phyloP scores from a whole-genome alignment of 2,329 filamentous ascomycete species.

The Didymella exigua region DNA sequence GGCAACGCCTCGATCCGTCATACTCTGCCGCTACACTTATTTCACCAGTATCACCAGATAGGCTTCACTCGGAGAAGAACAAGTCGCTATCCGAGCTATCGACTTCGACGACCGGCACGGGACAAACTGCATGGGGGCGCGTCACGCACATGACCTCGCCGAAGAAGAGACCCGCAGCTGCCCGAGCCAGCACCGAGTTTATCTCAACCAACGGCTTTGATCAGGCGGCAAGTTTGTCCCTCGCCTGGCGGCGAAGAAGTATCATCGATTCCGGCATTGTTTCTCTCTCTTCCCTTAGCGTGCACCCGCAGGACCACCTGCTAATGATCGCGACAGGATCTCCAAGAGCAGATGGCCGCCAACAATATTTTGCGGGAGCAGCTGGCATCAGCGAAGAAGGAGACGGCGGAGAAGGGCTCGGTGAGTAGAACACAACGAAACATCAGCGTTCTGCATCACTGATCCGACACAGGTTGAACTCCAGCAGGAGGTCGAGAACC shows the following conservation, averaged over 20 bases:
- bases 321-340: constrained; percentile 36
- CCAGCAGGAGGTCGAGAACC: constrained; percentile 64
- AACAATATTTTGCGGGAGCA: constrained; percentile 36
- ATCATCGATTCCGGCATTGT: constrained; percentile 28
- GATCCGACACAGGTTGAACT: constrained; percentile 34
- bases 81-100: constrained; percentile 31
- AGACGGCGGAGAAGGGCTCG: constrained; percentile 45
- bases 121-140: constrained; percentile 33
- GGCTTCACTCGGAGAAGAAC: constrained; percentile 11
- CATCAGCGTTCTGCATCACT: not conserved
- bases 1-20: constrained; percentile 26
- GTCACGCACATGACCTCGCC: constrained; percentile 32
- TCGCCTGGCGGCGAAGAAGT: constrained; percentile 34
- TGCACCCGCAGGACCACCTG: constrained; percentile 14
- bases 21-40: constrained; percentile 33
- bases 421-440: constrained; percentile 25
- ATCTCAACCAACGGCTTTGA: constrained; percentile 17
- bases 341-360: constrained; percentile 35
- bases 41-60: constrained; percentile 20
- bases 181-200: constrained; percentile 25
- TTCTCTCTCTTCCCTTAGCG: constrained; percentile 10
- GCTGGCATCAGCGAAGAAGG: constrained; percentile 43
- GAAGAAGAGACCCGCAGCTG: constrained; percentile 24
- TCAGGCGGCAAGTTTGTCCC: constrained; percentile 42
- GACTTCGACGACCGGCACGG: constrained; percentile 29